A percentile compares a stretch with the other conserved stretches of the same genome.
Conservation (phyloP, 805 yeast genomes). For the Barnettozyma vustinii region DNA sequence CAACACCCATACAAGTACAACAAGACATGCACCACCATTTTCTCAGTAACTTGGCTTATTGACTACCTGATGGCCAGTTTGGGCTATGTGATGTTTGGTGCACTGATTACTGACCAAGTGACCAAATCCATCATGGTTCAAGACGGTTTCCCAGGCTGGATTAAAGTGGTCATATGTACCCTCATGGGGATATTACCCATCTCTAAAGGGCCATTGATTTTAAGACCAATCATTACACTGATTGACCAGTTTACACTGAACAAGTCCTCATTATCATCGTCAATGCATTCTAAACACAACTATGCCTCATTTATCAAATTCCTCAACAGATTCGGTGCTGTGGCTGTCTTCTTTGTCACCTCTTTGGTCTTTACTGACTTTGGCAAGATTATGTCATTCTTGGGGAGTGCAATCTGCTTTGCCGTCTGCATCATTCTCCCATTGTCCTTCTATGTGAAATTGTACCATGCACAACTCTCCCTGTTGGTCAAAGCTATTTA, state of each 20-base stretch:
- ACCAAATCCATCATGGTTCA: conserved; percentile 69
- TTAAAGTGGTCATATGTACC: conserved; percentile 37
- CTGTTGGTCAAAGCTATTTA: conserved; percentile 19
- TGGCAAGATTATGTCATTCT: conserved; percentile 65
- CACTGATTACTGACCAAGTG: conserved; percentile 59
- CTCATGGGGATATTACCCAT: conserved; percentile 67
- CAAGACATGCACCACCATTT: conserved; percentile 49
- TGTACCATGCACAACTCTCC: conserved; percentile 36
- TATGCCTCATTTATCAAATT: conserved; percentile 2
- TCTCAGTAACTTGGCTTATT: conserved; percentile 49
- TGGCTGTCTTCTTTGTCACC: conserved; percentile 38
- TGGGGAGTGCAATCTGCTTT: conserved; percentile 71
- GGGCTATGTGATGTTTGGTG: conserved; percentile 82
- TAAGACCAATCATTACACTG: conserved; percentile 66
- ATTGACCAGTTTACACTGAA: conserved; percentile 37
- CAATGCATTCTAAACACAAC: background rate
- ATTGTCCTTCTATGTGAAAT: conserved; percentile 51
- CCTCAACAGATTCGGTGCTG: conserved; percentile 17
- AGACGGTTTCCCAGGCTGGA: conserved; percentile 59
- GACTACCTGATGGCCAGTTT: conserved; percentile 58
- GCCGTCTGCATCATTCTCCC: conserved; percentile 71
- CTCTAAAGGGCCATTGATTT: conserved; percentile 71
- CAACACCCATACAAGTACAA: conserved; percentile 59
- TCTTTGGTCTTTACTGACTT: conserved; percentile 63
- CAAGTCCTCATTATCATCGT: background rate